phyloP scores from a whole-genome alignment of 345 rosid genomes.

The Microthlaspi erraticum region DNA sequence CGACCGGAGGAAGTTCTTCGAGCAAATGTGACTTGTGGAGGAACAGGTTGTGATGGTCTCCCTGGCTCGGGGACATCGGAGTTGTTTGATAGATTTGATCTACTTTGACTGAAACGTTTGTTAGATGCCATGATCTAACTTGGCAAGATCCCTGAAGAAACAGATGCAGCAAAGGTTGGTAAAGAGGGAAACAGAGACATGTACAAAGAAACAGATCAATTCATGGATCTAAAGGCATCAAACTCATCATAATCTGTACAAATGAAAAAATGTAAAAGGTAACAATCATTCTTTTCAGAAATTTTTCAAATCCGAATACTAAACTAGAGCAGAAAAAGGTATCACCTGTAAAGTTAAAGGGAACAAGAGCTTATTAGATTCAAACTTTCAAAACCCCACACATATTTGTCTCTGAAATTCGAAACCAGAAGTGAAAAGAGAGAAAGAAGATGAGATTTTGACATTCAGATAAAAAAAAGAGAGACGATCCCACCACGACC shows the following conservation, averaged over 20 bases:
- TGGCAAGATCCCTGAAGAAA: conserved; percentile 50
- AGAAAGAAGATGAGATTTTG: background rate
- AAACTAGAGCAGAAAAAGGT: conserved; percentile 12
- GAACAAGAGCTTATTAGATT: conserved; percentile 14
- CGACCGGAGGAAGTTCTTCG: conserved; percentile 87
- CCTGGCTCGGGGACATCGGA: conserved; percentile 67
- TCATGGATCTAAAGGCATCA: conserved; percentile 28
- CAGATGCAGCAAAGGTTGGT: conserved; percentile 32
- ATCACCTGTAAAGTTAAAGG: conserved; percentile 31
- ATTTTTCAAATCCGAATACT: background rate
- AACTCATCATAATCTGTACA: conserved; percentile 11
- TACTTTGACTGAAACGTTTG: conserved; percentile 60
- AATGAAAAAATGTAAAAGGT: background rate
- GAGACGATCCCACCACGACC: conserved; percentile 37
- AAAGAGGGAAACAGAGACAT: conserved; percentile 21
- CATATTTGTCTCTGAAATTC: background rate
- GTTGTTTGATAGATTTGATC: conserved; percentile 62
- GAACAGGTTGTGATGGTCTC: conserved; percentile 56
- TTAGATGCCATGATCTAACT: conserved; percentile 58
- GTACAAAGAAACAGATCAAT: conserved; percentile 30
- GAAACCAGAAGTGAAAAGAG: conserved; percentile 8
- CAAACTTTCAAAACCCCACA: conserved; percentile 29
- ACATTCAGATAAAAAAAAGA: conserved; percentile 17
- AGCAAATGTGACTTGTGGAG: conserved; percentile 71
- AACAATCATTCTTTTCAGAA: background rate